These are phyloP conservation scores for Prunus fruticosa DNA, from an alignment of 306 rosid species.

Conservation along the genomic window DNA sequence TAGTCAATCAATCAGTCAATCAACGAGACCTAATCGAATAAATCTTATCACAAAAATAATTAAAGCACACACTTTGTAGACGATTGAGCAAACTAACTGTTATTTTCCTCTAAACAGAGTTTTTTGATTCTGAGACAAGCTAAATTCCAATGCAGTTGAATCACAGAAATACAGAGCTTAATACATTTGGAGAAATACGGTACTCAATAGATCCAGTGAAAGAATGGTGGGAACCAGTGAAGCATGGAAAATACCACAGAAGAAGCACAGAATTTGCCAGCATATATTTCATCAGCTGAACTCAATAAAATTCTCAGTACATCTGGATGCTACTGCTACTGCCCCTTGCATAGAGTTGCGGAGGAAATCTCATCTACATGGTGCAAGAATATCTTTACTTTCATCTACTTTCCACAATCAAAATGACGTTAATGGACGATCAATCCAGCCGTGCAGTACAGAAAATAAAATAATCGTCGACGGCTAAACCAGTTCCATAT, in stretches of 20 bases:
- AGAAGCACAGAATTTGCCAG: background rate
- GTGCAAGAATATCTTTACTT: background rate
- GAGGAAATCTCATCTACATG: background rate
- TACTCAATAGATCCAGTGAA: conserved; percentile 1
- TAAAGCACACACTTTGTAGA: conserved; percentile 28
- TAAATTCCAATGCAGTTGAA: conserved; percentile 2
- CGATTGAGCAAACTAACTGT: conserved; percentile 25
- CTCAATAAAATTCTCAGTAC: background rate
- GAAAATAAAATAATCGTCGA: background rate
- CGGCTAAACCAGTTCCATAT: background rate
- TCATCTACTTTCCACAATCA: background rate
- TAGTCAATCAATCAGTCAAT: too few relatives aligned
- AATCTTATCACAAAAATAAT: conserved; percentile 16
- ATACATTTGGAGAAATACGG: background rate
- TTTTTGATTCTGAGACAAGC: background rate
- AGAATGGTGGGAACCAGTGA: background rate
- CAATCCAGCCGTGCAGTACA: background rate
- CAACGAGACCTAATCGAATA: background rate
- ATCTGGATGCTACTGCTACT: background rate
- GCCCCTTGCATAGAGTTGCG: background rate
- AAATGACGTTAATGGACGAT: background rate
- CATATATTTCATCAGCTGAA: background rate
- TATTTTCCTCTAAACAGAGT: background rate
- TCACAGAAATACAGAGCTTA: background rate
- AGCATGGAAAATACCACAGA: background rate